phyloP scores from a whole-genome alignment of 345 rosid genomes.

The Dimocarpus longan region DNA sequence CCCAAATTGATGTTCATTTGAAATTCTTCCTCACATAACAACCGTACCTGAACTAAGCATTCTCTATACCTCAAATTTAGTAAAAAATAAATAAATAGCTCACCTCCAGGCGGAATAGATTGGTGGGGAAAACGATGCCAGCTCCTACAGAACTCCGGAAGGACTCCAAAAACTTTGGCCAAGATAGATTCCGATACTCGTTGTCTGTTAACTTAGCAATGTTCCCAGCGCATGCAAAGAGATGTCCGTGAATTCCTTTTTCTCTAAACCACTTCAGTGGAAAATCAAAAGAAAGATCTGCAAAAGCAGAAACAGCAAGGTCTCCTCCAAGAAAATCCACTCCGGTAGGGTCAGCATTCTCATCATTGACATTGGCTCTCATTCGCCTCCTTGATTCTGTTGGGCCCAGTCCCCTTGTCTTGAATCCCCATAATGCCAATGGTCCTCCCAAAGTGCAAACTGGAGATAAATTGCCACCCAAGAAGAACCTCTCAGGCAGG shows the following conservation, averaged over 20 bases:
- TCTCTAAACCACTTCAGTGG: conserved; percentile 80
- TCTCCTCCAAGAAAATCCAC: conserved; percentile 94
- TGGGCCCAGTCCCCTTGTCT: conserved; percentile 83
- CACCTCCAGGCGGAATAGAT: conserved; percentile 91
- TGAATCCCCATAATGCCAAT: conserved; percentile 77
- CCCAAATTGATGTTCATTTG: not conserved
- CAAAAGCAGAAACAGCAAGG: conserved; percentile 80
- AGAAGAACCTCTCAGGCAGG: conserved; percentile 84
- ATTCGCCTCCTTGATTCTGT: conserved; percentile 66
- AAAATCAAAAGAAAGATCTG: conserved; percentile 89
- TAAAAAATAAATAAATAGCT: conserved; percentile 22
- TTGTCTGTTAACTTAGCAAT: conserved; percentile 70
- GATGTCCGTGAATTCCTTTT: conserved; percentile 89
- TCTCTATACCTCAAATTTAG: not conserved
- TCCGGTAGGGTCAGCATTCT: conserved; percentile 44
- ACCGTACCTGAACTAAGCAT: conserved; percentile 7
- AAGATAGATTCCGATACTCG: conserved; percentile 58
- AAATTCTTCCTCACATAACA: not conserved
- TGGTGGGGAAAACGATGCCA: conserved; percentile 83
- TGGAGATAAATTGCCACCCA: conserved; percentile 93
- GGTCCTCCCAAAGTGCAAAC: conserved; percentile 82
- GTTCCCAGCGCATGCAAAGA: conserved; percentile 89
- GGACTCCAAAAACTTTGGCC: conserved; percentile 57
- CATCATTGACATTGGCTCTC: conserved; percentile 34
- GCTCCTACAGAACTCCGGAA: conserved; percentile 77